Evolutionary conservation across 1,139 yeast genomes (phyloP), one percentile per base, ranked within the genome.

Genomic region (Torulaspora pretoriensis): DNA sequence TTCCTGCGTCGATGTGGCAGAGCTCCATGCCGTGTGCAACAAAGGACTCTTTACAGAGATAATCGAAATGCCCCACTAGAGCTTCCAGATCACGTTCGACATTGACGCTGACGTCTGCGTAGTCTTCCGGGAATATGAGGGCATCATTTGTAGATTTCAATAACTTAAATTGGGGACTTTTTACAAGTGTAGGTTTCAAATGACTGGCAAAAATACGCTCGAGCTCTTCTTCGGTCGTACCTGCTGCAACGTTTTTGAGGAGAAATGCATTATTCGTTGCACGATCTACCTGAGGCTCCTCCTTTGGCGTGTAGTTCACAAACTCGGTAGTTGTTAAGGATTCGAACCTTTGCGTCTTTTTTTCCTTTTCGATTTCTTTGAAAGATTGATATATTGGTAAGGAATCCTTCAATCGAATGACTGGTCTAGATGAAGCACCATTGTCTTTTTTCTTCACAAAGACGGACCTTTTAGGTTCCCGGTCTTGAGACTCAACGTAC

Each of bases 391-490:
- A 55, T 22, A 68, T 46, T 2, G 65, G 59, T 14, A 58, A 39
- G 1, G 70, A 68, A 37, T 69, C 73, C 17, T 48, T 51, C 16
- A 64, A 47, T 3, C 55, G 42, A 9, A 72, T 48, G 1, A 53
- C 45, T 29, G 73, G 64, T 27, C 53, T 55, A 2, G 70, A 70
- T 4, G 64, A 52, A 3, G 49, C 53, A 0, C 79, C 60, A 8
- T 47, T 45, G 51, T 46, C 60, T 5, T 54, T 60, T 38, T 71
- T 68, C 46, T 75, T 77, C 10, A 88, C 71, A 49, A 77, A 82
- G 0, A 87, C 90, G 10, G 83, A 77, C 51, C 96, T 67, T 46
- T 78, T 73, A 0, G 96, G 96, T 52, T 87, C 96, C 2, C 77
- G 77, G 61, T 87, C 96, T 54, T 85, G 90, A 1, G 92, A 78